phyloP scores from a whole-genome alignment of 345 rosid genomes.

The Durio zibethinus region DNA sequence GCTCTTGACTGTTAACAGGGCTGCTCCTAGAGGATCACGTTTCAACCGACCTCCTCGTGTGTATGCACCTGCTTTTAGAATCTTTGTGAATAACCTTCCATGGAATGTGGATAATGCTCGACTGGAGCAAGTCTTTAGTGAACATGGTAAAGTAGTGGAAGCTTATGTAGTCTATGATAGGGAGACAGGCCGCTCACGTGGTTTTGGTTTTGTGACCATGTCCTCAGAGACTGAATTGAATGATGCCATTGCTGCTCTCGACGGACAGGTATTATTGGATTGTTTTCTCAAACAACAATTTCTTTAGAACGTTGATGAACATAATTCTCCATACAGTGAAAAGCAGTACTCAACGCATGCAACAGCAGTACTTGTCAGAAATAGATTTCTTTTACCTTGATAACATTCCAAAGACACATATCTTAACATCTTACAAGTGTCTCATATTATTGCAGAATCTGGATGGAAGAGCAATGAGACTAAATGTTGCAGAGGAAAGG shows the following conservation, averaged over 20 bases:
- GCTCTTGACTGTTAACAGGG: slow-evolving; percentile 74
- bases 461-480: slow-evolving; percentile 91
- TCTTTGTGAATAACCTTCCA: slow-evolving; percentile 84
- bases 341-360: neutral
- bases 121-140: slow-evolving; percentile 80
- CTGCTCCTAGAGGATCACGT: slow-evolving; percentile 77
- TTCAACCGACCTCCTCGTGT: slow-evolving; percentile 60
- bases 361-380: neutral
- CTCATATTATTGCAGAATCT: slow-evolving; percentile 48
- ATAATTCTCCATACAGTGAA: neutral
- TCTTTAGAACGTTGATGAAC: neutral
- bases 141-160: slow-evolving; percentile 80
- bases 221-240: slow-evolving; percentile 67
- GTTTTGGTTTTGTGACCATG: slow-evolving; percentile 93
- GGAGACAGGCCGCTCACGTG: slow-evolving; percentile 92
- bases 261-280: slow-evolving; percentile 69
- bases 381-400: neutral
- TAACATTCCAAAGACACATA: neutral
- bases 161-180: slow-evolving; percentile 81
- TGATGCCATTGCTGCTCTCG: slow-evolving; percentile 87
- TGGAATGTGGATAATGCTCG: slow-evolving; percentile 77
- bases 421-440: neutral
- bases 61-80: slow-evolving; percentile 45
- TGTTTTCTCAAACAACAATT: neutral
- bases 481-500: slow-evolving; percentile 79